Conservation (phyloP, 306 rosid genomes). For the Vigna hirtella region DNA sequence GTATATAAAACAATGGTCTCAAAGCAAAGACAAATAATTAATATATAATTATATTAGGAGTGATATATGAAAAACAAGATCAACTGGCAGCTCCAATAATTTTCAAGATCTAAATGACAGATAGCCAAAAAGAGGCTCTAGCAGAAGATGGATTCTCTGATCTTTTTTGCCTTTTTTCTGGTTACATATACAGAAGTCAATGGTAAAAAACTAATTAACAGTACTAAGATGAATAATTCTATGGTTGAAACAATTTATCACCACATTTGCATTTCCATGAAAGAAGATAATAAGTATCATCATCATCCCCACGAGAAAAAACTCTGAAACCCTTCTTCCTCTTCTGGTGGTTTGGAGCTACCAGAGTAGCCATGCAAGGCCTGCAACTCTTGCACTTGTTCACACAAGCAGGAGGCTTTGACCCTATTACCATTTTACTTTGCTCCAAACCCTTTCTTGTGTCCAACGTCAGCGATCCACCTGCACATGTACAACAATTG, state of each 20-base stretch:
- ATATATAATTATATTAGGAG: neutral
- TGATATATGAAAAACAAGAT: neutral
- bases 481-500: slow-evolving; percentile 34
- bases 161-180: neutral
- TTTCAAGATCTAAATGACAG: neutral
- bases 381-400: slow-evolving; percentile 84
- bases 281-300: slow-evolving; percentile 74
- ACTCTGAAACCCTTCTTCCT: slow-evolving; percentile 41
- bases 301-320: slow-evolving; percentile 61
- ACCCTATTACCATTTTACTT: slow-evolving; percentile 68
- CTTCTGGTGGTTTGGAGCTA: slow-evolving; percentile 65
- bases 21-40: neutral
- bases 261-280: slow-evolving; percentile 95
- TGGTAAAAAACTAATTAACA: neutral
- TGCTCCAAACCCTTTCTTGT: slow-evolving; percentile 16
- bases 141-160: neutral
- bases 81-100: neutral
- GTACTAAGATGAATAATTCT: slow-evolving; percentile 32
- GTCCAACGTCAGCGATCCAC: slow-evolving; percentile 36
- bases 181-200: neutral
- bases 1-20: neutral
- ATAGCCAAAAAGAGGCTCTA: slow-evolving; percentile 5
- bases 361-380: slow-evolving; percentile 83
- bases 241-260: slow-evolving; percentile 70
- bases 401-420: slow-evolving; percentile 82